phyloP scores from a whole-genome alignment of 2,329 filamentous ascomycete genomes.

The Colletotrichum sp. region DNA sequence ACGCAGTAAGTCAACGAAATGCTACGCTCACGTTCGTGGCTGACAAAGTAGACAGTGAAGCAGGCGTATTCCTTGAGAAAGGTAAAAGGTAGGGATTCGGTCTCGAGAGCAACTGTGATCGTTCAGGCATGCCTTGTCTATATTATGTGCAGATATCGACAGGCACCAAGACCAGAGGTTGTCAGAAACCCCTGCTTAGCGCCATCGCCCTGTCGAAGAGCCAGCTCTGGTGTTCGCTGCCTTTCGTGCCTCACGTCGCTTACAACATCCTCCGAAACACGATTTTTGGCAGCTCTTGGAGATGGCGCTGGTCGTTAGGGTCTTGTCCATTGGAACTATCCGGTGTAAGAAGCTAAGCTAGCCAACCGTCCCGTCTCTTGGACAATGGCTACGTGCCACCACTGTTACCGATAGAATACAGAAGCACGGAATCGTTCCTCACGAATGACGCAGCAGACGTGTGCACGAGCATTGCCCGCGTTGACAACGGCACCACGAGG shows the following conservation, averaged over 20 bases:
- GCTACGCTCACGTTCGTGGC: neutral
- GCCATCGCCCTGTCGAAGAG: neutral
- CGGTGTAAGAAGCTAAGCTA: neutral
- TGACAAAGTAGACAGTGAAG: neutral
- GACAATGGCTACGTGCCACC: neutral
- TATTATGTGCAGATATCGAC: conserved; percentile 24
- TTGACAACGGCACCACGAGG: neutral
- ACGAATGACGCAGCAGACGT: neutral
- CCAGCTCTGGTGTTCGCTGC: neutral
- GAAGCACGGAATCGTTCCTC: neutral
- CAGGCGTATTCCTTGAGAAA: neutral
- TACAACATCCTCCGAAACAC: neutral
- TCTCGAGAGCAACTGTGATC: conserved; percentile 20
- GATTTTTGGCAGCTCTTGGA: neutral
- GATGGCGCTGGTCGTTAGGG: neutral
- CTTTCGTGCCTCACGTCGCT: neutral
- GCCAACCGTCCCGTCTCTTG: neutral
- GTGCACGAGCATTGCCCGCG: neutral
- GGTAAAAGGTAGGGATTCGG: neutral
- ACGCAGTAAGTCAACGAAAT: neutral
- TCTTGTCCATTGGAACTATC: neutral
- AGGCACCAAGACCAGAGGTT: conserved; percentile 16
- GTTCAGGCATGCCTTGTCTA: conserved; percentile 23
- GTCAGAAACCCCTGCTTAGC: conserved; percentile 23
- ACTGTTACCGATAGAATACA: neutral